Evolutionary conservation across 331 rosid genomes (phyloP), one percentile per base, ranked within the genome.

Genomic region (Cucumis variabilis): DNA sequence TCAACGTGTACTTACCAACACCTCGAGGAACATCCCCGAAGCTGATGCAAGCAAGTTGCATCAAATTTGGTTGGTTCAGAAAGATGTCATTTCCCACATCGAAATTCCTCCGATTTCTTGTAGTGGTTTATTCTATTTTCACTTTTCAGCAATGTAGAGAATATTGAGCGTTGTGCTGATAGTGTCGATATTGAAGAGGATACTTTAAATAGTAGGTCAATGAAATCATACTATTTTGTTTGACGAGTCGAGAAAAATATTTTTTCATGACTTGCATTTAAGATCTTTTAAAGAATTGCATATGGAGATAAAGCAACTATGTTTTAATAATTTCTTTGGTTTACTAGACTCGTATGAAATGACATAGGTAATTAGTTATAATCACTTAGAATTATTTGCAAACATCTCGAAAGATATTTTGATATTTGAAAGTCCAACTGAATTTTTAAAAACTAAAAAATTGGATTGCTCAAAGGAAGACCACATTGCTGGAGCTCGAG

Each of bases 141-240:
- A 88, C 63, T 27, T 71, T 89, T 87, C 96, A 97, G 99, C 92
- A 97, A 97, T 89, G 95, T 97, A 81, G 99, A 97, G 93, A 98
- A 97, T 86, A 94, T 94, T 73, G 90, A 96, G 85, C 98, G 98
- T 46, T 95, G 92, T 72, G 98, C 98, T 89, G 98, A 98, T n/a
- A 95, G 99, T 86, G 91, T 95, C 66, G 96, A 97, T 89, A 74
- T 97, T 75, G 98, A 95, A 82, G 99, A 95, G 86, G 96, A 95
- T 83, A 84, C 87, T 86, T 91, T 97, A 90, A 91, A 93, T 67
- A 93, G 99, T 97, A 97, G 87, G 99, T 85, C 87, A 41, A 85
- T 60, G 82, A 90, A 85, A 46, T 50, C 5, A 41, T 63, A 55
- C 69, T 48, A 88, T 91, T 88, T 81, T 76, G 11, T 87, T 69